phyloP scores from a whole-genome alignment of 2,329 filamentous ascomycete species.

The Pleurostoma richardsiae region DNA sequence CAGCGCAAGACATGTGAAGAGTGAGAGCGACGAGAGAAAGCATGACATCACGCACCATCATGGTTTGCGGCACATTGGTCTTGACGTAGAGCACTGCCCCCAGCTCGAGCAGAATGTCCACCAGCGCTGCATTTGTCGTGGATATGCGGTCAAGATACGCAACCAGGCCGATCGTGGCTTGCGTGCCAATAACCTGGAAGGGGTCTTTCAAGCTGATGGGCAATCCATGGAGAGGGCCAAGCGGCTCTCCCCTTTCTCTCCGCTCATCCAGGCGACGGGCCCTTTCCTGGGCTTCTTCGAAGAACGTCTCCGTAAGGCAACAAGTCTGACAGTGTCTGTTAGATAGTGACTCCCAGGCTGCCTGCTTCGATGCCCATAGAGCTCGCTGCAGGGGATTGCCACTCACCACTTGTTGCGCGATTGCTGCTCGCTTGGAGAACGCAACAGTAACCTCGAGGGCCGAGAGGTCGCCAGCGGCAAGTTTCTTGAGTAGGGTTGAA shows the following conservation, averaged over 20 bases:
- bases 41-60: conserved; percentile 4
- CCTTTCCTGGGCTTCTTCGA: conserved; percentile 6
- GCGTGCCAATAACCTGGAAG: conserved; percentile 7
- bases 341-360: neutral
- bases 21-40: too few relatives aligned
- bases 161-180: conserved; percentile 7
- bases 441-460: conserved; percentile 8
- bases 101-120: conserved; percentile 8
- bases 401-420: conserved; percentile 10
- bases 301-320: conserved; percentile 9
- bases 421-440: conserved; percentile 9
- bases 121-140: conserved; percentile 2
- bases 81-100: conserved; percentile 13
- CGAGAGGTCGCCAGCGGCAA: conserved; percentile 3
- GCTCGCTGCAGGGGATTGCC: neutral
- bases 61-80: conserved; percentile 11
- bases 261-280: conserved; percentile 5
- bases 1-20: too few relatives aligned
- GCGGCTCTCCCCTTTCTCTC: conserved; percentile 1
- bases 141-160: conserved; percentile 4
- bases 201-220: conserved; percentile 9
- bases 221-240: conserved; percentile 8
- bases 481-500: conserved; percentile 2
- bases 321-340: conserved; percentile 1
- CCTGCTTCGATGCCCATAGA: neutral